Evolutionary conservation across 768 basidiomycete species (phyloP).

Genomic region (Auriscalpium vulgare): DNA sequence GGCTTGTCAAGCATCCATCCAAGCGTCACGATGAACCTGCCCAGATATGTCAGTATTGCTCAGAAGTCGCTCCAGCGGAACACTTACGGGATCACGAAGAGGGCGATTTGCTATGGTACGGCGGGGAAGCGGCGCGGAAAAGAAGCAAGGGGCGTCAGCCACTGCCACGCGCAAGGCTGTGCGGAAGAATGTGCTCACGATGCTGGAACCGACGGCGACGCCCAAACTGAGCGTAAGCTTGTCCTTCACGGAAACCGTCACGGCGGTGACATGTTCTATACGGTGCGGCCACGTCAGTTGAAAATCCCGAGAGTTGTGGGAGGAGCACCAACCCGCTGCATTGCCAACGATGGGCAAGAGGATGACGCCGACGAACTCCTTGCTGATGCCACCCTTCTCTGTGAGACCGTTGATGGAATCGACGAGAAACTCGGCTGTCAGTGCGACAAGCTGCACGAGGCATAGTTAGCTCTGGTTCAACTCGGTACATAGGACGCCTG

Average conservation of each 20-base stretch:
- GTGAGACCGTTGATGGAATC: constrained; percentile 77
- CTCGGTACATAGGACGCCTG: not conserved
- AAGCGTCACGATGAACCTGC: constrained; percentile 62
- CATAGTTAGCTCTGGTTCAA: not conserved
- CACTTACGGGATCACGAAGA: constrained; percentile 77
- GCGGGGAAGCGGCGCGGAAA: not conserved
- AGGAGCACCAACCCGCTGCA: constrained; percentile 50
- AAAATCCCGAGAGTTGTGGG: not conserved
- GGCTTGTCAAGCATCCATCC: constrained; percentile 82
- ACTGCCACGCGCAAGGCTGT: not conserved
- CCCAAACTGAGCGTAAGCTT: constrained; percentile 82
- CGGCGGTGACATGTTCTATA: constrained; percentile 82
- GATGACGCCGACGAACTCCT: constrained; percentile 82
- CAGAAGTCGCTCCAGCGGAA: not conserved
- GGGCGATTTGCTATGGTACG: constrained; percentile 65
- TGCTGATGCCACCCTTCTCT: constrained; percentile 42
- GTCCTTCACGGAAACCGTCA: constrained; percentile 85
- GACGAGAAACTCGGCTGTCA: constrained; percentile 62
- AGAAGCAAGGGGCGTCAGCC: not conserved
- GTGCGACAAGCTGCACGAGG: constrained; percentile 32
- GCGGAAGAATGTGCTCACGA: constrained; percentile 37
- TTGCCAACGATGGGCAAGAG: constrained; percentile 90
- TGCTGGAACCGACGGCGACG: constrained; percentile 83
- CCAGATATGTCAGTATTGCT: constrained; percentile 1
- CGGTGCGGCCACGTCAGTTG: constrained; percentile 5